phyloP scores from a whole-genome alignment of 2,329 filamentous ascomycete genomes.

The Alternaria arborescens region DNA sequence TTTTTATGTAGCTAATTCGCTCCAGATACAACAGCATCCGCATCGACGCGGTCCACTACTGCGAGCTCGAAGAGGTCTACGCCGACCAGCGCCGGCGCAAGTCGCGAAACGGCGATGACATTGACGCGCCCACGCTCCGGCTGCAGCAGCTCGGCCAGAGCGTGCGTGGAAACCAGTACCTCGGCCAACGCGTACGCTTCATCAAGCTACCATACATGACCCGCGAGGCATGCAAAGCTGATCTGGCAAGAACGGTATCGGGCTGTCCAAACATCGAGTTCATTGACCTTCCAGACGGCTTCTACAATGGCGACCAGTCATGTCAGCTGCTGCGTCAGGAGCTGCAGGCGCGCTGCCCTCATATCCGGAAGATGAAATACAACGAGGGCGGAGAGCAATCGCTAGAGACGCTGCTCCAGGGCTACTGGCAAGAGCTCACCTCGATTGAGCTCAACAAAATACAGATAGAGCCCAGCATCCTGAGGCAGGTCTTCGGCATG shows the following conservation, averaged over 20 bases:
- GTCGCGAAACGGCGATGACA: slow-evolving; percentile 74
- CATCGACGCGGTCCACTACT: slow-evolving; percentile 95
- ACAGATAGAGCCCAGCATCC: slow-evolving; percentile 72
- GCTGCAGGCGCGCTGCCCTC: slow-evolving; percentile 81
- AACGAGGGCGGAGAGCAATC: slow-evolving; percentile 78
- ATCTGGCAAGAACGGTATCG: slow-evolving; percentile 84
- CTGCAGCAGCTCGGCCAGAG: slow-evolving; percentile 82
- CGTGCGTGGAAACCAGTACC: slow-evolving; percentile 75
- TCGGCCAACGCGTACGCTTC: slow-evolving; percentile 76
- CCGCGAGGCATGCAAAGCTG: slow-evolving; percentile 82
- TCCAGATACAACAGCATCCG: slow-evolving; percentile 85
- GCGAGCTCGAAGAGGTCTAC: slow-evolving; percentile 82
- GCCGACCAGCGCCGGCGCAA: slow-evolving; percentile 71
- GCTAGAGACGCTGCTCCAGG: slow-evolving; percentile 73
- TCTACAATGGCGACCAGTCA: slow-evolving; percentile 80
- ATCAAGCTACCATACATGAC: slow-evolving; percentile 96
- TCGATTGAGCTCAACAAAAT: slow-evolving; percentile 75
- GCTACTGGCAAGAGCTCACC: slow-evolving; percentile 75
- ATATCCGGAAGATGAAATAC: slow-evolving; percentile 91
- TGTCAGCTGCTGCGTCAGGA: slow-evolving; percentile 82
- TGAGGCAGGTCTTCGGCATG: slow-evolving; percentile 75
- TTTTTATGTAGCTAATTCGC: slow-evolving; percentile 15
- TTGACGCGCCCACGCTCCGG: slow-evolving; percentile 79
- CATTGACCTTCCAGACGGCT: slow-evolving; percentile 87
- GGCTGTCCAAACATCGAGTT: slow-evolving; percentile 86